Evolutionary conservation across 1,139 yeast genomes (phyloP).

Genomic region (Insectozyma bohioensis): DNA sequence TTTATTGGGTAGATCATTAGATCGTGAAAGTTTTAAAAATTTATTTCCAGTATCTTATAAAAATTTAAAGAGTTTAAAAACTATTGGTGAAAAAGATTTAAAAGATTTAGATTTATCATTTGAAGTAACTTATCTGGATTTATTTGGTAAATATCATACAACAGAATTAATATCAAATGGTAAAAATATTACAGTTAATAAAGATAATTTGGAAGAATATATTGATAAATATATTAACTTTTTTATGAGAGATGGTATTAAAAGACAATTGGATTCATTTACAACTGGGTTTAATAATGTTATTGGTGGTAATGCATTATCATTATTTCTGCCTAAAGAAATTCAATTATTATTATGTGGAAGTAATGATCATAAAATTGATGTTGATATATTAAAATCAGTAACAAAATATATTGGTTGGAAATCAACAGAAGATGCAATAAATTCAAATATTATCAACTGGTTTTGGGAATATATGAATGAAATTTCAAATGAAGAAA

Average conservation of each 20-base stretch:
- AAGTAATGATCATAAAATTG: conserved; percentile 63
- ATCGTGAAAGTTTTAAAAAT: conserved; percentile 62
- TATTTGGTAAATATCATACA: conserved; percentile 37
- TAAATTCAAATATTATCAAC: conserved; percentile 37
- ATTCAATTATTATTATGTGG: conserved; percentile 80
- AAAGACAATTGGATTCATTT: conserved; percentile 55
- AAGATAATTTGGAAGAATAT: conserved; percentile 55
- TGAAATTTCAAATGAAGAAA: conserved; percentile 43
- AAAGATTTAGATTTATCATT: conserved; percentile 31
- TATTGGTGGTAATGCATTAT: conserved; percentile 76
- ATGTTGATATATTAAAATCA: conserved; percentile 63
- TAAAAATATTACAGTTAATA: conserved; percentile 48
- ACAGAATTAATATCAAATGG: conserved; percentile 63
- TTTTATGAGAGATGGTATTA: conserved; percentile 56
- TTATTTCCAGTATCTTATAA: conserved; percentile 66
- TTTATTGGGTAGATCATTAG: conserved; percentile 55
- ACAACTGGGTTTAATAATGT: conserved; percentile 71
- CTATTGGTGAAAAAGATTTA: conserved; percentile 34
- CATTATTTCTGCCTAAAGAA: conserved; percentile 78
- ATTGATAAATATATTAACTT: conserved; percentile 63
- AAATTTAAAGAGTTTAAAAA: conserved; percentile 55
- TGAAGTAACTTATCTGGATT: conserved; percentile 40
- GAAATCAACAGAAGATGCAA: conserved; percentile 31
- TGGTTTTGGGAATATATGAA: conserved; percentile 89
- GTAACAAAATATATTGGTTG: conserved; percentile 77